Base-by-base conservation (phyloP, 2,329 filamentous ascomycete genomes). In the Exophiala xenobiotica region DNA sequence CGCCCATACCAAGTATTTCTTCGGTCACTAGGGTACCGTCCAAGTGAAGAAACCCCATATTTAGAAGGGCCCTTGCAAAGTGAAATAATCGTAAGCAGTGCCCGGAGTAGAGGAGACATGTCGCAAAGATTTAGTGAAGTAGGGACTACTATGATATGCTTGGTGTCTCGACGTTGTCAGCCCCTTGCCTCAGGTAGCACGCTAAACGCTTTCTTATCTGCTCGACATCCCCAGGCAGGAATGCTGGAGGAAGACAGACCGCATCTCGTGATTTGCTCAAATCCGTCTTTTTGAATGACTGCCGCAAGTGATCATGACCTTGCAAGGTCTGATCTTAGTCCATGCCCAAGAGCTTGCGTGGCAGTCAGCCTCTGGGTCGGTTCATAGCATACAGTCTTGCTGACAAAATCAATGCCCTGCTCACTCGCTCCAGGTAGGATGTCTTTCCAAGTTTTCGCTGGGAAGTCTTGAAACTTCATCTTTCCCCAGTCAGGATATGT, bases 401-500 rank as follows among this genome's bases (percentile, higher is more conserved):
- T 76, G 7, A 95, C 81, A 26, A 96, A 70, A 56, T 87, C 79
- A 52, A 80, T 77, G 22, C 83, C 86, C 11, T 73, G 71, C 0
- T 74, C 68, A 22, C 82, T 78, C 0, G 82, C 78, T 4, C 74
- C 76, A 0, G 82, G 81, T 35, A 97, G 70, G 14, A 96, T 74
- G 1, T 80, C 78, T 1, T 81, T 75, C 90, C 91, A 96, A 0
- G 74, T 57, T 57, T 79, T 79, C 0, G 75, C 69, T 3, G 83
- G 79, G 65, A 95, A 96, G 11, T 83, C 75, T 33, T 83, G 80
- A 71, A 96, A 99, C 68, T 90, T 70, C 65, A 87, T 81, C 65
- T 87, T 95, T 11, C 91, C 88, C 78, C 95, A 99, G 14, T 96
- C 93, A 0, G 88, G 87, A 63, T 95, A 86, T 1, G 65, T 64